Conservation (phyloP, 2,329 filamentous ascomycete genomes). For the Aspergillus pseudoterreus region DNA sequence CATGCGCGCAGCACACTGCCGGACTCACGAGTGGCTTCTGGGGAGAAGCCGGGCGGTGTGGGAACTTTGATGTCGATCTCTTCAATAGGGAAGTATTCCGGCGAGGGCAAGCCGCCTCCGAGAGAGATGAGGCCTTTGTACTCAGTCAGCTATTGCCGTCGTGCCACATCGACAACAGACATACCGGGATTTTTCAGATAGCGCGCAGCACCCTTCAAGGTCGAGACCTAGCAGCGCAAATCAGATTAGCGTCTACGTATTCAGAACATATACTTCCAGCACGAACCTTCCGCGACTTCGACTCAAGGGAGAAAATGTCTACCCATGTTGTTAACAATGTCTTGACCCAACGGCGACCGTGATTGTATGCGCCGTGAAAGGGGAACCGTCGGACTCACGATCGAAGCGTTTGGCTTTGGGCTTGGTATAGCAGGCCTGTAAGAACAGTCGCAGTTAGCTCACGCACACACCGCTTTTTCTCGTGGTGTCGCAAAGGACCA, state of each 20-base stretch:
- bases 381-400: constrained; percentile 53
- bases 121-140: constrained; percentile 72
- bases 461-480: not conserved
- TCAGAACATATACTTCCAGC: not conserved
- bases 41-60: constrained; percentile 64
- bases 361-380: not conserved
- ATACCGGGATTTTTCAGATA: constrained; percentile 70
- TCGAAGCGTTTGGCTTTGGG: constrained; percentile 81
- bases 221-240: constrained; percentile 51
- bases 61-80: constrained; percentile 73
- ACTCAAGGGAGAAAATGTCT: constrained; percentile 61
- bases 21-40: constrained; percentile 59
- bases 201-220: constrained; percentile 78
- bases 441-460: constrained; percentile 10
- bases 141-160: not conserved
- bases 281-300: constrained; percentile 45
- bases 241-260: constrained; percentile 6
- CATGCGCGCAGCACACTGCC: constrained; percentile 64
- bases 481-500: not conserved
- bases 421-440: constrained; percentile 51
- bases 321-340: not conserved
- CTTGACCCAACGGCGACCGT: not conserved
- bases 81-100: constrained; percentile 90
- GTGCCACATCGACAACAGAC: not conserved
- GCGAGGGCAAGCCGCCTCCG: constrained; percentile 83